Conservation (phyloP, 345 rosid genomes). For the Ceriops zippeliana region DNA sequence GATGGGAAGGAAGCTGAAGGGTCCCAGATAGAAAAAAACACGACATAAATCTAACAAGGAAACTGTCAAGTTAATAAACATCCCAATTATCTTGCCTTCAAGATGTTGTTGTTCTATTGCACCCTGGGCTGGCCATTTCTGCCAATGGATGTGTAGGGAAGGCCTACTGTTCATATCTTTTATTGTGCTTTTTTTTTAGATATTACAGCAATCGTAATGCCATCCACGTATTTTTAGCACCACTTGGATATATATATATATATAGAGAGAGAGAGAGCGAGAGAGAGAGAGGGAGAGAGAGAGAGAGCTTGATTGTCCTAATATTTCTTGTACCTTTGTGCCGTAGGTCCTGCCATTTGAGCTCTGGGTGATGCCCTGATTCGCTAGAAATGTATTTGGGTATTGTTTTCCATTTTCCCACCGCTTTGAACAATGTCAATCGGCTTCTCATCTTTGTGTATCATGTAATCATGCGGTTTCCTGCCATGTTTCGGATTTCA, state of each 20-base stretch:
- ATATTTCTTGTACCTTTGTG: background rate
- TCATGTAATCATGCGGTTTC: slow-evolving; percentile 15
- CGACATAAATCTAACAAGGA: slow-evolving; percentile 23
- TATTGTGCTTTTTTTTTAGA: too few relatives aligned
- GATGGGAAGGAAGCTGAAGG: slow-evolving; percentile 11
- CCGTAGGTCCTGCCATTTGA: slow-evolving; percentile 28
- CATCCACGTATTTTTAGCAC: too few relatives aligned
- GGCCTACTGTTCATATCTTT: background rate
- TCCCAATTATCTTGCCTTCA: slow-evolving; percentile 1
- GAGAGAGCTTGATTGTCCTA: background rate
- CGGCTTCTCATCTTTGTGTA: slow-evolving; percentile 18
- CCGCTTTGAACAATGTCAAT: slow-evolving; percentile 12
- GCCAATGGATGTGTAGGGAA: slow-evolving; percentile 11
- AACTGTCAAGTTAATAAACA: slow-evolving; percentile 19
- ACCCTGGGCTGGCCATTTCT: too few relatives aligned
- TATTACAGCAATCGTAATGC: too few relatives aligned
- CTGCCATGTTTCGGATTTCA: slow-evolving; percentile 16
- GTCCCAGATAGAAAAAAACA: slow-evolving; percentile 15
- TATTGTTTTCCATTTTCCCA: slow-evolving; percentile 6
- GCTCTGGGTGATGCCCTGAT: slow-evolving; percentile 12
- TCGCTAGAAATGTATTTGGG: slow-evolving; percentile 3
- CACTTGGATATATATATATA: background rate
- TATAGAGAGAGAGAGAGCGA: background rate
- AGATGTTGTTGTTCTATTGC: background rate
- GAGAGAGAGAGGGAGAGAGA: background rate